Percentiles rank a stretch among this genome's conserved stretches.
phyloP scores from a whole-genome alignment of 139 green algal genomes.

The Chlamydomonas applanata region DNA sequence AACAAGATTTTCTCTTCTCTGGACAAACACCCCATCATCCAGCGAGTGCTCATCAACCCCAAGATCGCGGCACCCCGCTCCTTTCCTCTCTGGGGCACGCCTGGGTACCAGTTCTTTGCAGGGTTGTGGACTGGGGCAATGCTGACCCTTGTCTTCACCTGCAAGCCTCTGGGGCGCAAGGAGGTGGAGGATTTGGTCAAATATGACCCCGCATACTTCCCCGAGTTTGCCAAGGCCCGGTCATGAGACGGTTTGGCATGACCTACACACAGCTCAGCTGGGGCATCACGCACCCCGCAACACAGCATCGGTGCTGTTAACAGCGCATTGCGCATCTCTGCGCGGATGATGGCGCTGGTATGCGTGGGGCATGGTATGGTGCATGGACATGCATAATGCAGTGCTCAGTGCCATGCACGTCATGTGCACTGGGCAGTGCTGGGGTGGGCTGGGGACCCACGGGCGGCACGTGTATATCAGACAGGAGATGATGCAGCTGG shows the following conservation, averaged over 20 bases:
- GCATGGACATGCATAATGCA: no score
- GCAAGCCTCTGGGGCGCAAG: constrained; percentile 41
- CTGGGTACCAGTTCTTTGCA: constrained; percentile 45
- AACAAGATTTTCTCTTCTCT: constrained; percentile 27
- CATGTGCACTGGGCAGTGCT: no score
- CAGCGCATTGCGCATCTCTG: no score
- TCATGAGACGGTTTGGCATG: not conserved
- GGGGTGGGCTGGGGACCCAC: no score
- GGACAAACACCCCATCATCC: constrained; percentile 45
- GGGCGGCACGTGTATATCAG: no score
- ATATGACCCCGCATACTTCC: constrained; percentile 44
- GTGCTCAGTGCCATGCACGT: no score
- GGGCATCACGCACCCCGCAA: no score
- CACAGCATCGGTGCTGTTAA: no score
- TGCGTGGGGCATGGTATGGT: no score
- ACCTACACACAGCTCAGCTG: not conserved
- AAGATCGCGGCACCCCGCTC: constrained; percentile 16
- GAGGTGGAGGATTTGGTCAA: constrained; percentile 46
- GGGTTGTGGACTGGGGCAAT: constrained; percentile 43
- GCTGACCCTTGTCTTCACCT: constrained; percentile 44
- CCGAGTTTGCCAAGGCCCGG: constrained; percentile 34
- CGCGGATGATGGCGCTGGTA: no score
- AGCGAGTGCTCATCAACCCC: constrained; percentile 36
- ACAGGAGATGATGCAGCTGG: no score
- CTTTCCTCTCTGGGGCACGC: constrained; percentile 29